phyloP scores from a whole-genome alignment of 805 yeast genomes.

The Ogataea nonfermentans region DNA sequence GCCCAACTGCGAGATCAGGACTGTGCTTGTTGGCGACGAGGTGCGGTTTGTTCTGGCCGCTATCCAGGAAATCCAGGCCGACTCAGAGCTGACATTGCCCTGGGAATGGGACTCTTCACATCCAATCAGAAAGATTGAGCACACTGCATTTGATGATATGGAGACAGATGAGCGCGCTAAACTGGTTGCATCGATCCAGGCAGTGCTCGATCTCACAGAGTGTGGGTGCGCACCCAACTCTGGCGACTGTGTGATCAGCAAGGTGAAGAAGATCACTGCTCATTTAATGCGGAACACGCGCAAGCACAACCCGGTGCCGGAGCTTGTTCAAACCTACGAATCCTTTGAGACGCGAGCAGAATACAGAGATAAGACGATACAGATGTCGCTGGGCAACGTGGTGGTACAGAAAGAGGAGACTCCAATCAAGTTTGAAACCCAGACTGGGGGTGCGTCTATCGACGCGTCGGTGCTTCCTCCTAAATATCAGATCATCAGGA shows the following conservation, averaged over 20 bases:
- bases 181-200: slow-evolving; percentile 60
- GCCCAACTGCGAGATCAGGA: slow-evolving; percentile 68
- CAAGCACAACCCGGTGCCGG: slow-evolving; percentile 38
- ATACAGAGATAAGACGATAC: slow-evolving; percentile 25
- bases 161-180: slow-evolving; percentile 51
- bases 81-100: slow-evolving; percentile 70
- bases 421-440: slow-evolving; percentile 4
- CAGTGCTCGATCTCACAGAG: slow-evolving; percentile 51
- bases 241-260: slow-evolving; percentile 54
- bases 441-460: slow-evolving; percentile 11
- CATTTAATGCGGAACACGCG: slow-evolving; percentile 59
- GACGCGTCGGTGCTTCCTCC: slow-evolving; percentile 21
- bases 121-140: slow-evolving; percentile 61
- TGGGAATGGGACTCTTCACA: slow-evolving; percentile 90
- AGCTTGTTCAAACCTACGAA: slow-evolving; percentile 30
- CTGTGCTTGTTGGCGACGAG: slow-evolving; percentile 40
- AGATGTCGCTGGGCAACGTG: slow-evolving; percentile 4
- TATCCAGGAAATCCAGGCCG: slow-evolving; percentile 51
- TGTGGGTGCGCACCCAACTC: slow-evolving; percentile 61
- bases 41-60: slow-evolving; percentile 59
- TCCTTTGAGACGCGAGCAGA: slow-evolving; percentile 35
- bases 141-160: slow-evolving; percentile 53
- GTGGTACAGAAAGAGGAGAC: slow-evolving; percentile 6
- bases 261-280: slow-evolving; percentile 60
- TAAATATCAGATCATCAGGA: slow-evolving; percentile 24